Base-by-base conservation (phyloP, 441 rosid genomes). In the Bocquillonia castaneifolia region DNA sequence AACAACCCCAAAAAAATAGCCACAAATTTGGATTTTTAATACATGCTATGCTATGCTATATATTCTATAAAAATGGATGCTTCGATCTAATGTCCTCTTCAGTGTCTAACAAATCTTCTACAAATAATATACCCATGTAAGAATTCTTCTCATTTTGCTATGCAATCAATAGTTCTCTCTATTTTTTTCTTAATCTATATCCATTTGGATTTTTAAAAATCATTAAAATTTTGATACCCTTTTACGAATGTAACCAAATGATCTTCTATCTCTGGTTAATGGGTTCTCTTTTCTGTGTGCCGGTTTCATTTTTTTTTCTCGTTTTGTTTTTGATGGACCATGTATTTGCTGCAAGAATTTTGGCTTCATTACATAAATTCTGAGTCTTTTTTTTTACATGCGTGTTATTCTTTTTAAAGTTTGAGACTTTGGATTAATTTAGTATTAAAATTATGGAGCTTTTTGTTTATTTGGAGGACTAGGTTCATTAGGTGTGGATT, bases 401-500 rank as follows among this genome's bases (percentile, higher is more conserved):
- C 1, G 6, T 18, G 54, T 23, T 78, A 69, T 73, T 42, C 36
- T 28, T 74, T 32, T 58, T 75, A 47, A 69, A 72, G 32, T 72
- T n/a, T 64, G 63, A 28, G 31, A 39, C 68, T 63, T 68, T 60
- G 29, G 32, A n/a, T n/a, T n/a, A n/a, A n/a, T n/a, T n/a, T n/a
- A n/a, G n/a, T n/a, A n/a, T n/a, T n/a, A n/a, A n/a, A n/a, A n/a
- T n/a, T n/a, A n/a, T n/a, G n/a, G n/a, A n/a, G n/a, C n/a, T n/a
- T n/a, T n/a, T n/a, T n/a, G n/a, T n/a, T n/a, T n/a, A n/a, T n/a
- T n/a, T n/a, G 37, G 56, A 58, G 66, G 85, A 61, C 80, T 63
- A 77, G 77, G 83, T 89, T 84, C 94, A 84, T 74, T 86, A 91
- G 74, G 74, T 77, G 47, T 84, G 80, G 86, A 81, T 85, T 76